Percentiles rank a stretch among this genome's conserved stretches.
These are phyloP conservation scores for Cladosporium sp. DNA, from an alignment of 2,329 filamentous ascomycete genomes.

Conservation along the genomic window DNA sequence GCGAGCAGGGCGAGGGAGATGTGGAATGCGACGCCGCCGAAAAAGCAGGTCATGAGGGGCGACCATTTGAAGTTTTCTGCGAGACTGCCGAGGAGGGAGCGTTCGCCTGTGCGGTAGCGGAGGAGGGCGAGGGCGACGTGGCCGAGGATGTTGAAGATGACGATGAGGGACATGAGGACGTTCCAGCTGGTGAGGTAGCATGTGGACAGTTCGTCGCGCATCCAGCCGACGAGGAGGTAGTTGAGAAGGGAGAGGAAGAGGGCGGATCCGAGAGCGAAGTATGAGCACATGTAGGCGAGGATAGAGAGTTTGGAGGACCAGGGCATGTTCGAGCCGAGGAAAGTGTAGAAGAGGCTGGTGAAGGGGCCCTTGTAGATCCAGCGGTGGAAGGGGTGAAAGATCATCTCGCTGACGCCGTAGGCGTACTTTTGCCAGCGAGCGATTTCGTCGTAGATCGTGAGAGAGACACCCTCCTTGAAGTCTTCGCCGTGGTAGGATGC, in stretches of 20 bases:
- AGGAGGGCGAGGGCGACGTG: slow-evolving; percentile 58
- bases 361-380: slow-evolving; percentile 64
- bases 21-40: slow-evolving; percentile 78
- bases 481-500: slow-evolving; percentile 64
- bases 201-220: slow-evolving; percentile 60
- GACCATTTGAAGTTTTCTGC: slow-evolving; percentile 60
- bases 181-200: slow-evolving; percentile 65
- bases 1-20: slow-evolving; percentile 72
- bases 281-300: slow-evolving; percentile 65
- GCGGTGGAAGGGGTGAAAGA: slow-evolving; percentile 61
- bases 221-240: slow-evolving; percentile 69
- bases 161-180: slow-evolving; percentile 57
- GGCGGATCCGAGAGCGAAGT: slow-evolving; percentile 65
- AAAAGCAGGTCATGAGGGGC: slow-evolving; percentile 68
- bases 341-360: slow-evolving; percentile 58
- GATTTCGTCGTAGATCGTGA: slow-evolving; percentile 69
- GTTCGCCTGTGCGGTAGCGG: slow-evolving; percentile 57
- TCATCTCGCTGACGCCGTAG: slow-evolving; percentile 65
- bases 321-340: slow-evolving; percentile 57
- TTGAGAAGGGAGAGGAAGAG: slow-evolving; percentile 64
- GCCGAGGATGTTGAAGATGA: slow-evolving; percentile 60
- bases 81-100: slow-evolving; percentile 45
- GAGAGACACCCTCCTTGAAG: slow-evolving; percentile 69
- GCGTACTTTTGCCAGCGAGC: slow-evolving; percentile 70
- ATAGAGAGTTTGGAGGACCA: slow-evolving; percentile 66